phyloP scores from a whole-genome alignment of 169 alveolate genomes.

The Plasmodium gonderi region DNA sequence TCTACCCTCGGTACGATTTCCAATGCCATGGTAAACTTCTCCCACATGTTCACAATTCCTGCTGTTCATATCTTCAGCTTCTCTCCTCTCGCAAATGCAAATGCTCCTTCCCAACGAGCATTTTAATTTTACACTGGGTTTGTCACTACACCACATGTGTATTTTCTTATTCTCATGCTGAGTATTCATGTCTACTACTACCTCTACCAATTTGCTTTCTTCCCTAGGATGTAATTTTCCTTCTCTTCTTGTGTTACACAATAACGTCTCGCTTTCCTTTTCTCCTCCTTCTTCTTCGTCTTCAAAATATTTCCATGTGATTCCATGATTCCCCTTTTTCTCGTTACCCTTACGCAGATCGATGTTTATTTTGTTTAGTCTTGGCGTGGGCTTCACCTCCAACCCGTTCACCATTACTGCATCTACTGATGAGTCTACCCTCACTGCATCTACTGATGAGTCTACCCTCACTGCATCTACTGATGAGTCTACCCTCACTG shows the following conservation, averaged over 20 bases:
- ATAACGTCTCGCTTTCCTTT: not conserved
- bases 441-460: not conserved
- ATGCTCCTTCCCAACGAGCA: too few relatives aligned
- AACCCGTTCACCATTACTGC: not conserved
- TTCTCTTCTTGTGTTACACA: not conserved
- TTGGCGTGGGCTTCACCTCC: not conserved
- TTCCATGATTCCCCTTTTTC: not conserved
- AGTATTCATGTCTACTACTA: too few relatives aligned
- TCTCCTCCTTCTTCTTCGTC: not conserved
- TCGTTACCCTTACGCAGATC: not conserved
- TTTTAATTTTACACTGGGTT: too few relatives aligned
- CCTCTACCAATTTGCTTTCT: not conserved
- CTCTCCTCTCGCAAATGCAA: too few relatives aligned
- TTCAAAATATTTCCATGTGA: not conserved
- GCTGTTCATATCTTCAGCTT: too few relatives aligned
- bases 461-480: not conserved
- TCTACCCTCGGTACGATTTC: not conserved
- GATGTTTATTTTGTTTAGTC: not conserved
- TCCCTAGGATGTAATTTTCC: not conserved
- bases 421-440: not conserved
- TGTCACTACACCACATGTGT: too few relatives aligned
- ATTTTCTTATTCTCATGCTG: too few relatives aligned
- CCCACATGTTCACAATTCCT: too few relatives aligned
- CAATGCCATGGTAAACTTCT: too few relatives aligned
- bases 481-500: not conserved